These are phyloP conservation scores for Leccinum longicurvipes DNA, from an alignment of 768 basidiomycete genomes.

Conservation along the genomic window DNA sequence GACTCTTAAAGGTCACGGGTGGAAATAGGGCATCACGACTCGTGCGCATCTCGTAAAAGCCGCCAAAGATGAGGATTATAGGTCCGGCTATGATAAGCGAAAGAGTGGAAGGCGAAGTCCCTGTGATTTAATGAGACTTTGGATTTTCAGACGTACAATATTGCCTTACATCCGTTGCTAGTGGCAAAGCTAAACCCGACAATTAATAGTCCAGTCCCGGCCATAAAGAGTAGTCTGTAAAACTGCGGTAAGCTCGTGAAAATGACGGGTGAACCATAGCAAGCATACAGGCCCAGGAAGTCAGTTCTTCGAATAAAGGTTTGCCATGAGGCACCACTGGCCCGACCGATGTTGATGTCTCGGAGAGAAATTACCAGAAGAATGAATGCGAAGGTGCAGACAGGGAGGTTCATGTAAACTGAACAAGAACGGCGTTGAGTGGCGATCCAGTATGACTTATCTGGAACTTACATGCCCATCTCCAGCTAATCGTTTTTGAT, in stretches of 20 bases:
- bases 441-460: conserved; percentile 8
- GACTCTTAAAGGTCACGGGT: conserved; percentile 53
- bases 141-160: neutral
- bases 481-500: conserved; percentile 52
- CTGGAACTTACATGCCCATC: conserved; percentile 75
- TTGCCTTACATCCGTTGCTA: conserved; percentile 59
- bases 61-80: conserved; percentile 53
- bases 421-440: conserved; percentile 15
- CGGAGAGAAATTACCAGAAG: conserved; percentile 62
- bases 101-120: conserved; percentile 61
- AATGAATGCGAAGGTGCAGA: conserved; percentile 58
- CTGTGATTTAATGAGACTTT: conserved; percentile 37
- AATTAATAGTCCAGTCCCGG: conserved; percentile 68
- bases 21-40: conserved; percentile 73
- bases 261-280: conserved; percentile 10
- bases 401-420: conserved; percentile 84
- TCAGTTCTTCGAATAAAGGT: conserved; percentile 60
- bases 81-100: conserved; percentile 56
- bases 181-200: conserved; percentile 79
- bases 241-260: conserved; percentile 18
- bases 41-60: conserved; percentile 65
- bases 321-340: conserved; percentile 54
- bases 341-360: conserved; percentile 44
- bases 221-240: conserved; percentile 67
- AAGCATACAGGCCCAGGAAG: conserved; percentile 71